Base-by-base conservation (phyloP, 495 filamentous ascomycete species). In the Achaetomiella virescens region DNA sequence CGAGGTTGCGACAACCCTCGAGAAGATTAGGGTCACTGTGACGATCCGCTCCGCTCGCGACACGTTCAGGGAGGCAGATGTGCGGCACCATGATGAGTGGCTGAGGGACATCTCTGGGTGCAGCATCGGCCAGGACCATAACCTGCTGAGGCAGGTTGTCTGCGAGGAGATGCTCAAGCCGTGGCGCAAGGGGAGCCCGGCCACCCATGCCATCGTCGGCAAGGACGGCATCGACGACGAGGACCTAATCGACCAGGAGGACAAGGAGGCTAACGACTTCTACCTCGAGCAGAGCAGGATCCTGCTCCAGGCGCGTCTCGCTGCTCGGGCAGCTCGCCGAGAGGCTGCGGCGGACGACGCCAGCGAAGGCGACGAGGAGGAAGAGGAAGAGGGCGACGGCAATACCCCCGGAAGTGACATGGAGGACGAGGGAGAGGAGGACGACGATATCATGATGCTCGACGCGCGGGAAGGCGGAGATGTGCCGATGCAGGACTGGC, bases 11-110 rank as follows among this genome's bases (percentile, higher is more conserved):
- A 85, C 80, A 61, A 84, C 90, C 27, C 89, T 98, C 38, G 95
- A 97, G 69, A 83, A 93, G 50, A 96, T 97, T 75, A 95, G 95
- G 67, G 84, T 97, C 48, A 97, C 95, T 0, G 87, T 95, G 52
- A 97, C 95, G 5, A 91, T 98, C 56, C 84, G 93, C 7, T 97
- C 95, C 27, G 78, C 95, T 0, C 78, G 93, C 49, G 93, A 98
- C 70, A 97, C 89, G 1, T 98, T 96, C 75, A 79, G 93, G 56
- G 93, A 98, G n/a, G 72, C 88, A 97, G 68, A 98, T 98, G 93
- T 95, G 90, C 67, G 90, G 84, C 2, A 92, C 91, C n/a, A 95
- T 98, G 59, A 86, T 97, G 91, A 97, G 64, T 98, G 95, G 95
- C 80, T 98, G 2, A 77, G 82, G 21, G 95, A 98, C 72, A 95